These are phyloP conservation scores for Alternaria rosae DNA, from an alignment of 2,329 filamentous ascomycete species.

Conservation along the genomic window DNA sequence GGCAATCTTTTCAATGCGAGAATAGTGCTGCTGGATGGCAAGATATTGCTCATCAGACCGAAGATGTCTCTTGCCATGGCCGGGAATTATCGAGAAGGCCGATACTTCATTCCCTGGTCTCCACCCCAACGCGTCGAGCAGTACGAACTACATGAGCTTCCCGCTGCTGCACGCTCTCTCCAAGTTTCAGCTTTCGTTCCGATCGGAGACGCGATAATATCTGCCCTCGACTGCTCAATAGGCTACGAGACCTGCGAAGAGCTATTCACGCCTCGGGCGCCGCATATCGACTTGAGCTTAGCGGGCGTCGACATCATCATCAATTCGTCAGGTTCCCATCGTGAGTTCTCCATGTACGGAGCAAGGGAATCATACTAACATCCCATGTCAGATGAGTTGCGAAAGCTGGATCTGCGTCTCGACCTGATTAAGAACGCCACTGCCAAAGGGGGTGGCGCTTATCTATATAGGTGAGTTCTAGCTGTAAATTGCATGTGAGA, in stretches of 20 bases:
- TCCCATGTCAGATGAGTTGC: accelerated
- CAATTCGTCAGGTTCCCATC: not conserved
- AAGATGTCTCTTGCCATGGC: slow-evolving; percentile 77
- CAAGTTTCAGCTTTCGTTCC: slow-evolving; percentile 64
- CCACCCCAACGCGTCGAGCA: slow-evolving; percentile 63
- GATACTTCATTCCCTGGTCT: slow-evolving; percentile 47
- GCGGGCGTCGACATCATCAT: not conserved
- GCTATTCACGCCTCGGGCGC: slow-evolving; percentile 9
- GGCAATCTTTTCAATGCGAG: slow-evolving; percentile 68
- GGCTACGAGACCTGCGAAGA: slow-evolving; percentile 15
- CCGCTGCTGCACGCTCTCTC: slow-evolving; percentile 61
- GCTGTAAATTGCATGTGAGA: not conserved
- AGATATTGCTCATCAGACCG: slow-evolving; percentile 74
- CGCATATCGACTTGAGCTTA: slow-evolving; percentile 3
- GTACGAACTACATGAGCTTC: slow-evolving; percentile 60
- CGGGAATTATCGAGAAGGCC: slow-evolving; percentile 61
- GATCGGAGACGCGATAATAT: slow-evolving; percentile 73
- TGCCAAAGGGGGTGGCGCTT: too few species aligned
- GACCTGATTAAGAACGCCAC: not conserved
- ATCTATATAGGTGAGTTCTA: not conserved
- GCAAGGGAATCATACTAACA: too few species aligned
- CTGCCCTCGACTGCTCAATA: slow-evolving; percentile 61
- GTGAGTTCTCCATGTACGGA: accelerated
- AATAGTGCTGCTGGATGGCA: slow-evolving; percentile 69
- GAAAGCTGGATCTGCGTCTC: accelerated